Evolutionary conservation across 2,329 filamentous ascomycete genomes (phyloP), one percentile per base, ranked within the genome.

Genomic region (Colletotrichum tabaci): DNA sequence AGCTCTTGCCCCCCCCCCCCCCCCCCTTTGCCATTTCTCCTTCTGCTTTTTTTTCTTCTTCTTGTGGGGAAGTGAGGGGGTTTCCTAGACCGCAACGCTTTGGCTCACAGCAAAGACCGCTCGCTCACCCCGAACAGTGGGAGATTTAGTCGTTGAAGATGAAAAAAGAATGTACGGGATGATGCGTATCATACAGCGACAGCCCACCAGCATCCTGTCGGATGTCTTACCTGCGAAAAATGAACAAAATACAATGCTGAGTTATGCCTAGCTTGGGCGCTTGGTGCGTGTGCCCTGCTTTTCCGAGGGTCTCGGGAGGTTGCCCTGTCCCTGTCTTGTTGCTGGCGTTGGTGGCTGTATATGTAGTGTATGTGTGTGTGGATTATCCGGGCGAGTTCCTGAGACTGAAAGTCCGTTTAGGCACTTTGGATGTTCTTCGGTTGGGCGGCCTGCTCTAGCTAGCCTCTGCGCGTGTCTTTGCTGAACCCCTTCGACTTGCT

Each of bases 311-410:
- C 46, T 55, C 8, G 46, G 56, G 63, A 47, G 56, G 35, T 56
- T 70, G 67, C 67, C 66, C 67, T 70, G 67, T 46, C 56, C 62
- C 53, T 56, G 42, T 42, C 30, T 49, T n/a, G 30, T 53, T 21
- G 40, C 46, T 47, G 38, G 44, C 44, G 63, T 60, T 21, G 35
- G 18, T 30, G 5, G 12, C 12, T 15, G 18, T 5, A 6, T 35
- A 35, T 9, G 15, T 16, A n/a, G n/a, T 53, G 23, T 3, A n/a
- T 16, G 26, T 4, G 52, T 38, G 26, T 38, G 26, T n/a, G 6
- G 2, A 9, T 8, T 15, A 16, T 18, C 16, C 15, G 49, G 9
- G 49, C 35, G 18, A 52, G 52, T 65, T 65, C 10, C 46, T 69
- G 46, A 44, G 58, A 53, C 38, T 65, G 53, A 44, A 65, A 53